Evolutionary conservation across 2,329 filamentous ascomycete species (phyloP).

Genomic region (Trichoderma cornu-damae): DNA sequence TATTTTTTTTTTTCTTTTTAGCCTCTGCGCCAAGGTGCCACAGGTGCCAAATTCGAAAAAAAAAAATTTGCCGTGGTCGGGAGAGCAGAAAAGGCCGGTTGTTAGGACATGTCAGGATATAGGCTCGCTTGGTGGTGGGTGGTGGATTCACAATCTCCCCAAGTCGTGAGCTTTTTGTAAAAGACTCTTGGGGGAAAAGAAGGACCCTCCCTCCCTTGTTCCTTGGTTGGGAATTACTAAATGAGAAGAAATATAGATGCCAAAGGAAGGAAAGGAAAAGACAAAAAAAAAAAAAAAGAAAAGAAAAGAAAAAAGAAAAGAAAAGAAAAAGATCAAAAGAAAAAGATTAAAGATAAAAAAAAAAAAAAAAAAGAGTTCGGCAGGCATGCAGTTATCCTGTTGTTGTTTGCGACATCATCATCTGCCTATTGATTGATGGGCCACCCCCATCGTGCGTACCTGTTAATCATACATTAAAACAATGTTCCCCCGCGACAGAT

Average conservation of each 20-base stretch:
- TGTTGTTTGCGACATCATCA: background rate
- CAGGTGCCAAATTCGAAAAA: background rate
- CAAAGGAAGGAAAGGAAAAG: too few relatives aligned
- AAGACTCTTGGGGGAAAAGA: background rate
- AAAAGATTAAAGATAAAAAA: background rate
- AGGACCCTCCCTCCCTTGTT: background rate
- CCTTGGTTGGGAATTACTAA: slow-evolving; percentile 7
- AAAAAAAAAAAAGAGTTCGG: background rate
- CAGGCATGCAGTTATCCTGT: slow-evolving; percentile 13
- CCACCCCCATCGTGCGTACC: background rate
- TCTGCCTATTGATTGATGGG: background rate
- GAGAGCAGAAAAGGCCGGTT: background rate
- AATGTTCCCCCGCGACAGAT: background rate
- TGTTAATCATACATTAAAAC: slow-evolving; percentile 13
- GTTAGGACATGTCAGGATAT: background rate
- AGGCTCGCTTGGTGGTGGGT: background rate
- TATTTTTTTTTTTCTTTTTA: too few relatives aligned
- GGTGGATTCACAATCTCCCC: background rate
- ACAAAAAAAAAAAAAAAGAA: background rate
- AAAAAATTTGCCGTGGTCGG: too few relatives aligned
- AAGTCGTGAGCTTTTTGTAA: background rate
- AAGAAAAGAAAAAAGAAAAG: background rate
- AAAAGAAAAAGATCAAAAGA: slow-evolving; percentile 3
- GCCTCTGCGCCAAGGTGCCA: too few relatives aligned
- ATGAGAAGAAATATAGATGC: slow-evolving; percentile 4